Evolutionary conservation across 257 asterid species (phyloP).

Genomic region (Solanum corneliomulleri): DNA sequence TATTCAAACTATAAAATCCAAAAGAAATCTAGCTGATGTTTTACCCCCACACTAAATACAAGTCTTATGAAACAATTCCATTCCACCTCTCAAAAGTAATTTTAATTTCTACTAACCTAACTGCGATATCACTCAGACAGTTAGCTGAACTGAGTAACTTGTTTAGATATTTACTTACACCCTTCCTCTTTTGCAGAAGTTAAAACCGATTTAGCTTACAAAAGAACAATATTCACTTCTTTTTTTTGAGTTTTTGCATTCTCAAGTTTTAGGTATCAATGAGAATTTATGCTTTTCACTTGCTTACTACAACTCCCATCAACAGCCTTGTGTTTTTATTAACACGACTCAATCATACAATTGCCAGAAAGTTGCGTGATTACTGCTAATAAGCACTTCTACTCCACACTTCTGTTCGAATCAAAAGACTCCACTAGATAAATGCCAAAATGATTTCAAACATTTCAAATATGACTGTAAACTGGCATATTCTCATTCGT

Average conservation of each 20-base stretch:
- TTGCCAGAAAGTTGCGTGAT: not conserved
- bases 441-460: not conserved
- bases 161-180: not conserved
- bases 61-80: not conserved
- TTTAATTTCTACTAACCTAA: not conserved
- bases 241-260: not conserved
- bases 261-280: not conserved
- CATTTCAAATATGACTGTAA: not conserved
- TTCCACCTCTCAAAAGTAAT: not conserved
- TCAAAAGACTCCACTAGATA: not conserved
- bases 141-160: not conserved
- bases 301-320: not conserved
- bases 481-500: not conserved
- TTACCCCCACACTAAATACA: not conserved
- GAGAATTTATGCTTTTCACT: not conserved
- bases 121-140: not conserved
- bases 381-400: not conserved
- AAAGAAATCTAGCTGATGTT: not conserved
- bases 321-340: not conserved
- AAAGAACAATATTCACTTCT: not conserved
- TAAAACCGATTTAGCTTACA: not conserved
- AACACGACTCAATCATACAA: not conserved
- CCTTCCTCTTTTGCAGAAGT: not conserved
- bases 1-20: not conserved
- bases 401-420: not conserved